These are phyloP conservation scores for Ophioceras dolichostomum DNA, from an alignment of 2,329 filamentous ascomycete genomes.

Conservation along the genomic window DNA sequence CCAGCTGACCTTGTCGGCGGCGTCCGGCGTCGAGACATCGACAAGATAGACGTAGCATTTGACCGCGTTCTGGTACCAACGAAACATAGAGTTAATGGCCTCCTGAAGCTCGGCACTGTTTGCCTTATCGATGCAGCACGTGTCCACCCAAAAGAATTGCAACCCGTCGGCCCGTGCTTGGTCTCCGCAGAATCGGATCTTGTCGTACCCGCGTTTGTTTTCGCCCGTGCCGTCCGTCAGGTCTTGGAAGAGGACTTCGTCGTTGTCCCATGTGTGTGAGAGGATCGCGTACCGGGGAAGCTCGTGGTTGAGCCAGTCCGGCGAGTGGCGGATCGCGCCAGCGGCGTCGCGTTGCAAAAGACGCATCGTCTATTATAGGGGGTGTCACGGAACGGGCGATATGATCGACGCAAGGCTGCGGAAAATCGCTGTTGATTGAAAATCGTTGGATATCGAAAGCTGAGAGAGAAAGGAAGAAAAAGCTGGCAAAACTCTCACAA, in stretches of 20 bases:
- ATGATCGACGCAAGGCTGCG: too few species aligned
- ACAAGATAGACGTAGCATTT: conserved; percentile 2
- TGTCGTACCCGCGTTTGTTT: not conserved
- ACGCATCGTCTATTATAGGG: not conserved
- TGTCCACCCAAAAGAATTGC: conserved; percentile 2
- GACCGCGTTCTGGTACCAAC: conserved; percentile 1
- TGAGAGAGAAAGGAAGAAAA: too few species aligned
- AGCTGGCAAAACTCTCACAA: too few species aligned
- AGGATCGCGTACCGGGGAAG: not conserved
- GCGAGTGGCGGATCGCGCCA: not conserved
- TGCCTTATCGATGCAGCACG: conserved; percentile 2
- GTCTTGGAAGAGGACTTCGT: not conserved
- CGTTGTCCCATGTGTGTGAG: not conserved
- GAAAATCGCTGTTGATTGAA: too few species aligned
- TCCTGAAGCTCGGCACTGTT: conserved; percentile 2
- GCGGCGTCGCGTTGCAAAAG: not conserved
- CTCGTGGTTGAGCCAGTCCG: not conserved
- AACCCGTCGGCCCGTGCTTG: not conserved
- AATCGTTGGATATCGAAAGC: too few species aligned
- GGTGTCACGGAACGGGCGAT: too few species aligned
- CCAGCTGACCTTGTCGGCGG: not conserved
- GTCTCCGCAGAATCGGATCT: not conserved
- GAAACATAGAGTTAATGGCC: conserved; percentile 1
- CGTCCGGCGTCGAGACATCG: not conserved
- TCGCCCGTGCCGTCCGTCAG: not conserved